These are phyloP conservation scores for Triticum monococcum DNA, from an alignment of 176 grass and related monocot genomes.

Conservation along the genomic window DNA sequence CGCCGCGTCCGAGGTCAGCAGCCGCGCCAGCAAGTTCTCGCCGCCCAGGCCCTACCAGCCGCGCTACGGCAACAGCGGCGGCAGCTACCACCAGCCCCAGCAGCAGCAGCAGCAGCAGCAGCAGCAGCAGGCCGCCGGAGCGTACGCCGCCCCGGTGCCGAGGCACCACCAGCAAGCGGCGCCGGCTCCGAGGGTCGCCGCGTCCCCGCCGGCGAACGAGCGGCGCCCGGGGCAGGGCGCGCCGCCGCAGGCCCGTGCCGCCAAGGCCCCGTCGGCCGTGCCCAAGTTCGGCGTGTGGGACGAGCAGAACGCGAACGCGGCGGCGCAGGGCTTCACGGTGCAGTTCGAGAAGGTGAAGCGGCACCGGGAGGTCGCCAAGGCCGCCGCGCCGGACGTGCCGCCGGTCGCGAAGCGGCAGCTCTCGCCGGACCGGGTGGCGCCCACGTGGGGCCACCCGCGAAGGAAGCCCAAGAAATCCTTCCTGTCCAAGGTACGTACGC, in stretches of 20 bases:
- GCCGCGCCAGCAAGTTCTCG: constrained; percentile 54
- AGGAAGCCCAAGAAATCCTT: constrained; percentile 42
- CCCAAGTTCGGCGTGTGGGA: constrained; percentile 78
- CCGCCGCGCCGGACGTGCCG: constrained; percentile 24
- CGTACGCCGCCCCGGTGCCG: neutral
- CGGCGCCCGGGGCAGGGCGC: neutral
- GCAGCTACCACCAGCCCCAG: neutral
- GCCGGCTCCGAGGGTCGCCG: neutral
- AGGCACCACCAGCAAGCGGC: constrained; percentile 1
- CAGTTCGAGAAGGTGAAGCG: constrained; percentile 86
- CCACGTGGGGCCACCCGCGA: neutral
- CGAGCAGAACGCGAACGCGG: constrained; percentile 44
- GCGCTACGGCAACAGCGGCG: constrained; percentile 9
- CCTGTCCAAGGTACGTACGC: constrained; percentile 35
- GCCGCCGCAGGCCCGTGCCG: constrained; percentile 20
- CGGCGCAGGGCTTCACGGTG: constrained; percentile 67
- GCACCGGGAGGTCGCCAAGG: constrained; percentile 50
- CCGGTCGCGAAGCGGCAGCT: neutral
- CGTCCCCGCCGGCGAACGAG: constrained; percentile 20
- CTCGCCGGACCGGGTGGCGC: constrained; percentile 3
- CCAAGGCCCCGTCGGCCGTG: constrained; percentile 44
- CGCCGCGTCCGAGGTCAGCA: constrained; percentile 35
- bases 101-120: constrained; percentile 9
- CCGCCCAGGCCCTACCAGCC: constrained; percentile 53
- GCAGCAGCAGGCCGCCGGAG: neutral